Conservation (phyloP, 2,329 filamentous ascomycete genomes). For the Graphiopsis chlorocephala region DNA sequence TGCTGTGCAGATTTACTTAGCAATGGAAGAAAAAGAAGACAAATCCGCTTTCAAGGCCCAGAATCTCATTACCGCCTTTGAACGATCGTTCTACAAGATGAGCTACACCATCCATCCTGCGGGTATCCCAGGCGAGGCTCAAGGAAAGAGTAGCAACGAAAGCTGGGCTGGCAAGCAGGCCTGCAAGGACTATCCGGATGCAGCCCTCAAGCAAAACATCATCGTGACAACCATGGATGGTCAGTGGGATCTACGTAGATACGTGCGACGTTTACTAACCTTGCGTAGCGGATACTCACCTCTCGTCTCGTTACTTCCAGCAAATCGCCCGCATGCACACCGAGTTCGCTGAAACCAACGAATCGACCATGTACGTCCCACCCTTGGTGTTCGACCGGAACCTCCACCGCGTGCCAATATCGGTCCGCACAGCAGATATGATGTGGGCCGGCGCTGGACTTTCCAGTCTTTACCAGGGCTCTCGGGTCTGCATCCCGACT, state of each 20-base stretch:
- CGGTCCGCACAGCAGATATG: conserved; percentile 70
- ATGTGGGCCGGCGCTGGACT: conserved; percentile 70
- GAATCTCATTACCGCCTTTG: conserved; percentile 60
- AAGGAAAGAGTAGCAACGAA: conserved; percentile 73
- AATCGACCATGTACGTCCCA: conserved; percentile 64
- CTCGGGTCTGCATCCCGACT: conserved; percentile 65
- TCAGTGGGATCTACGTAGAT: conserved; percentile 41
- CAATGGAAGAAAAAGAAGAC: conserved; percentile 68
- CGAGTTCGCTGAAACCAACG: conserved; percentile 57
- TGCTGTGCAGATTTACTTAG: conserved; percentile 60
- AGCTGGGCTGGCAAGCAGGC: conserved; percentile 67
- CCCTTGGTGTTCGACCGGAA: conserved; percentile 75
- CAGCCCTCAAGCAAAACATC: conserved; percentile 55
- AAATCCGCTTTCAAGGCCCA: conserved; percentile 61
- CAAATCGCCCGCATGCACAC: conserved; percentile 63
- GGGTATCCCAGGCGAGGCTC: conserved; percentile 64
- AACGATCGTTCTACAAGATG: conserved; percentile 64
- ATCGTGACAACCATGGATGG: conserved; percentile 72
- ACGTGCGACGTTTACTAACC: neutral
- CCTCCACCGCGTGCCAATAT: conserved; percentile 62
- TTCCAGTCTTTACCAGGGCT: conserved; percentile 64
- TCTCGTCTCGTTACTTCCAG: conserved; percentile 66
- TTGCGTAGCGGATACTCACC: conserved; percentile 64
- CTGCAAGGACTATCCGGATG: conserved; percentile 58
- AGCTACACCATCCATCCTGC: conserved; percentile 66